These are phyloP conservation scores for Calocybe cyanea DNA, from an alignment of 768 basidiomycete species.

Conservation along the genomic window DNA sequence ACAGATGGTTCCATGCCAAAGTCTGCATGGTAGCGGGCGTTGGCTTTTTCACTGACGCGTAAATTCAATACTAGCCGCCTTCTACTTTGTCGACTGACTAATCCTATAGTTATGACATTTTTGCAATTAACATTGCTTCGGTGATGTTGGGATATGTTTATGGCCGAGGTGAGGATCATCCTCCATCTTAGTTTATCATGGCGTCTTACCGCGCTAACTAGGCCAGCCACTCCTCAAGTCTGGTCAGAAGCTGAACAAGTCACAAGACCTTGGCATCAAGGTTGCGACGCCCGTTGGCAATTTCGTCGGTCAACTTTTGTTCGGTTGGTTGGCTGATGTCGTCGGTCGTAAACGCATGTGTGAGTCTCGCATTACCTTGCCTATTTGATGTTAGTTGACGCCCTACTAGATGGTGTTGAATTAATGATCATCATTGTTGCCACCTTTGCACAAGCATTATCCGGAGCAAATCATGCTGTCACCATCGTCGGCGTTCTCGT, in stretches of 20 bases:
- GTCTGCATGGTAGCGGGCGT: conserved; percentile 68
- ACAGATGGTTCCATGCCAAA: conserved; percentile 84
- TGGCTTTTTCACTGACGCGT: conserved; percentile 91
- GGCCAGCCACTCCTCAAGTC: conserved; percentile 11
- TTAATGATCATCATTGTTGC: conserved; percentile 80
- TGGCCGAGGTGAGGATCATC: conserved; percentile 29
- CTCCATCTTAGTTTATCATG: neutral
- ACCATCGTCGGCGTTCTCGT: conserved; percentile 73
- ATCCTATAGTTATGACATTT: conserved; percentile 66
- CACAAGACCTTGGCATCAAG: conserved; percentile 77
- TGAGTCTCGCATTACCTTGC: conserved; percentile 27
- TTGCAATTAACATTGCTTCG: conserved; percentile 84
- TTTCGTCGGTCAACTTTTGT: conserved; percentile 69
- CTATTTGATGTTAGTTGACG: neutral
- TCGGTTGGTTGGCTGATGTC: conserved; percentile 77
- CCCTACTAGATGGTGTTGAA: conserved; percentile 56
- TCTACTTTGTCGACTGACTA: neutral
- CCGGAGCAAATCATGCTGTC: conserved; percentile 63
- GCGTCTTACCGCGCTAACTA: conserved; percentile 2
- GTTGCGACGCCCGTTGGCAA: conserved; percentile 77
- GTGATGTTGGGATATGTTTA: conserved; percentile 86
- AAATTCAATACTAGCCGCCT: conserved; percentile 18
- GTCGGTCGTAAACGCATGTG: conserved; percentile 81
- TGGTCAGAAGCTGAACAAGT: conserved; percentile 40
- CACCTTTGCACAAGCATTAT: conserved; percentile 77